Evolutionary conservation across 2,329 filamentous ascomycete species (phyloP), one percentile per base, ranked within the genome.

Genomic region (Hypoxylon rubiginosum): DNA sequence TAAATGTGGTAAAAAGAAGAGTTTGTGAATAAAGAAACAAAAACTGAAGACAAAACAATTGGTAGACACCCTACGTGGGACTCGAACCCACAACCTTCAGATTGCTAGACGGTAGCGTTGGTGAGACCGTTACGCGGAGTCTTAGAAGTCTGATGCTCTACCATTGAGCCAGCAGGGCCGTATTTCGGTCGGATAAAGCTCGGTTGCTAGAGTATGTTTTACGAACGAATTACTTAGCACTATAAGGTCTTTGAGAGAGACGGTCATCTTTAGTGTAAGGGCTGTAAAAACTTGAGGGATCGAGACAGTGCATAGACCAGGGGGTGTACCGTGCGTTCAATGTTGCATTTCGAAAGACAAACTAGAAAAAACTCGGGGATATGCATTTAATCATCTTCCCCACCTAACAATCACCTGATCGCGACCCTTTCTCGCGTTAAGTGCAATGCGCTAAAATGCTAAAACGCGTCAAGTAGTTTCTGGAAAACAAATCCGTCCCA

Each of bases 351-450:
- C 13, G 2, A 34, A 3, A 34, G 13, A 36, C 9, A 9, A 15
- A 36, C 10, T 9, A 1, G 30, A 32, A 32, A 32, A 32, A 11
- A 32, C 34, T 39, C 34, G 34, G 34, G 34, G 34, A 43, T 21
- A 43, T 59, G 50, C 55, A 59, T 15, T 34, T 58, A 59, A 50
- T 30, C 50, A 19, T 48, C 19, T 26, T 41, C 52, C 43, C 32
- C 58, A 51, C 39, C n/a, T 11, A 19, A 3, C 36, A 24, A 64
- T 71, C 68, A 71, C 36, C 60, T 71, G 68, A 71, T 50, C 58
- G 63, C 68, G 68, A 71, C 66, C 17, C 55, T 4, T 54, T 69
- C 55, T 71, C 68, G 68, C 63, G 68, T 71, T 71, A 71, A 69
- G 54, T 64, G 56, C 61, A 65, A 60, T 54, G 34, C 48, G 15